Evolutionary conservation across 768 basidiomycete species (phyloP).

Genomic region (Floccularia luteovirens): DNA sequence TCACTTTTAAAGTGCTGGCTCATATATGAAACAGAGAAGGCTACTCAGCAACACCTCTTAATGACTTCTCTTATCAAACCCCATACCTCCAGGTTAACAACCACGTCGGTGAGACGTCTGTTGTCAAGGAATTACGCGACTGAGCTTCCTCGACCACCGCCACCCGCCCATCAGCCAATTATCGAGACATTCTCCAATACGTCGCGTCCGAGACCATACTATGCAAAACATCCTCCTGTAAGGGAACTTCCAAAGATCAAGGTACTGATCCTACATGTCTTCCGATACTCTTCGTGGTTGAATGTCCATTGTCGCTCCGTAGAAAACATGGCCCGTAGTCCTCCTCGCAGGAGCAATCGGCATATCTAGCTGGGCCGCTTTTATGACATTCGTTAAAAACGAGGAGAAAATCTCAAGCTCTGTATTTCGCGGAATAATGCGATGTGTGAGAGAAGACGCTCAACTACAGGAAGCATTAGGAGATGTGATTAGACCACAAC

Average conservation of each 20-base stretch:
- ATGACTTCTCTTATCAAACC: too few relatives aligned
- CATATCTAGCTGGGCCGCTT: slow-evolving; percentile 56
- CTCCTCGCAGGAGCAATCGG: slow-evolving; percentile 44
- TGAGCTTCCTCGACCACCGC: slow-evolving; percentile 10
- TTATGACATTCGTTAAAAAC: slow-evolving; percentile 66
- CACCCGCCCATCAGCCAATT: slow-evolving; percentile 11
- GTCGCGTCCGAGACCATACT: slow-evolving; percentile 29
- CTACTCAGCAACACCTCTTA: too few relatives aligned
- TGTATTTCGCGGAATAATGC: slow-evolving; percentile 59
- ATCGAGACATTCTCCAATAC: slow-evolving; percentile 19
- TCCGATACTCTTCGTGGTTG: background rate
- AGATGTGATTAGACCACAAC: slow-evolving; percentile 55
- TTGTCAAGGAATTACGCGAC: slow-evolving; percentile 10
- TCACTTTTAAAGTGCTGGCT: too few relatives aligned
- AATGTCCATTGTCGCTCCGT: background rate
- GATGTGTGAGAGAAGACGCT: slow-evolving; percentile 44
- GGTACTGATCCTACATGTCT: slow-evolving; percentile 12
- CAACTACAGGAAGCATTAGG: slow-evolving; percentile 50
- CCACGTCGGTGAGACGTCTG: too few relatives aligned
- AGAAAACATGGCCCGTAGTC: slow-evolving; percentile 44
- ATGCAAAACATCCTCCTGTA: slow-evolving; percentile 21
- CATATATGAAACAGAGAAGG: too few relatives aligned
- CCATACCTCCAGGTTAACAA: too few relatives aligned
- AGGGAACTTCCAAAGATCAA: slow-evolving; percentile 29
- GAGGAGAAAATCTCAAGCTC: slow-evolving; percentile 75